These are phyloP conservation scores for Xylariaceae sp. DNA, from an alignment of 2,329 filamentous ascomycete genomes.

Conservation along the genomic window DNA sequence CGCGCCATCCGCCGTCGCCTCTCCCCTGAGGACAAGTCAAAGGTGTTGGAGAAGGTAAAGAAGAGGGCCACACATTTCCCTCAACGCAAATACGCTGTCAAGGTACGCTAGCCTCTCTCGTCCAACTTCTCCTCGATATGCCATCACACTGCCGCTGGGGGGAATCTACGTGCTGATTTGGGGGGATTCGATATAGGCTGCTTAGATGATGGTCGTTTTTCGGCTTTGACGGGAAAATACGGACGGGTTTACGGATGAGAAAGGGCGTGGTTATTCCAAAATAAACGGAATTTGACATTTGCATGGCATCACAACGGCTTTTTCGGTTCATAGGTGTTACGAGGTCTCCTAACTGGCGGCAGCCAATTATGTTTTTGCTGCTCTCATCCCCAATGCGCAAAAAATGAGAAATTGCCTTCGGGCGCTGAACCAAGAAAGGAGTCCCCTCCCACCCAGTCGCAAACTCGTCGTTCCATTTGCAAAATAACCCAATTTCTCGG, in stretches of 20 bases:
- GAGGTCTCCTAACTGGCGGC: conserved; percentile 29
- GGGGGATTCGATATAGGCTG: conserved; percentile 19
- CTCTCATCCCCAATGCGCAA: conserved; percentile 24
- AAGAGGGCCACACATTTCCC: conserved; percentile 97
- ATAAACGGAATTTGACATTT: conserved; percentile 33
- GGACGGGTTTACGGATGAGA: conserved; percentile 24
- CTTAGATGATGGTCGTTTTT: conserved; percentile 22
- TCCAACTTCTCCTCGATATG: background rate
- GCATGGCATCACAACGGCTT: conserved; percentile 36
- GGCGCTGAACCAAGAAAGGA: conserved; percentile 20
- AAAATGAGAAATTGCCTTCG: conserved; percentile 27
- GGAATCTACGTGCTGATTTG: conserved; percentile 4
- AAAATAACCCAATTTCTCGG: too few relatives aligned
- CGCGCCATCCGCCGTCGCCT: conserved; percentile 94
- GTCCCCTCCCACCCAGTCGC: conserved; percentile 2
- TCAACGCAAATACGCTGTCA: conserved; percentile 97
- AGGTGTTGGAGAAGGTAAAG: conserved; percentile 88
- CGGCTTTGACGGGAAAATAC: conserved; percentile 18
- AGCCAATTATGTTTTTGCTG: conserved; percentile 34
- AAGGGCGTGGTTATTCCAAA: conserved; percentile 32
- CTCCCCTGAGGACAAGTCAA: conserved; percentile 81
- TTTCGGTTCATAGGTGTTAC: conserved; percentile 36
- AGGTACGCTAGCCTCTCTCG: conserved; percentile 54
- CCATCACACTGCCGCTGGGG: background rate
- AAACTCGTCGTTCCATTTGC: background rate